Evolutionary conservation across 2,329 filamentous ascomycete species (phyloP).

Genomic region (Samsoniella hepiali): DNA sequence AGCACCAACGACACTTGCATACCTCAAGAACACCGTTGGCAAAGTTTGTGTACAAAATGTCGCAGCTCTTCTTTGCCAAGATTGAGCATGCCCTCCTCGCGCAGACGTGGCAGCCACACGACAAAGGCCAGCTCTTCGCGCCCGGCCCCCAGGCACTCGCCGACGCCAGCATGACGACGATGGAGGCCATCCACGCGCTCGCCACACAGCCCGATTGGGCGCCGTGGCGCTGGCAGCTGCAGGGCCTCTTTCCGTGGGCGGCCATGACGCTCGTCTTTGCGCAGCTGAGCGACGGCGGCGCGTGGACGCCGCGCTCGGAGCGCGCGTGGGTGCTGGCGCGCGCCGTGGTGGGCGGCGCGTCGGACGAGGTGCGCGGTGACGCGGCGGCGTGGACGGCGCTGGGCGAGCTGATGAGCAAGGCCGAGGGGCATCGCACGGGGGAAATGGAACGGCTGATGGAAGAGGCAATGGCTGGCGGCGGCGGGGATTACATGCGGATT

Average conservation of each 20-base stretch:
- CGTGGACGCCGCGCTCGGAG: constrained; percentile 26
- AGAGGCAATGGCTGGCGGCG: neutral
- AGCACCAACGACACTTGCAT: constrained; percentile 20
- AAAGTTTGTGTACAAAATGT: constrained; percentile 24
- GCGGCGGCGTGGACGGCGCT: constrained; percentile 23
- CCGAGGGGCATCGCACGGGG: neutral
- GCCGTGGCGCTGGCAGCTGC: constrained; percentile 31
- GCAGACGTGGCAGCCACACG: constrained; percentile 10
- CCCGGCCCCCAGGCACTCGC: constrained; percentile 11
- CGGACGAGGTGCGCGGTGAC: constrained; percentile 18
- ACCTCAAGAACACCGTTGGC: constrained; percentile 17
- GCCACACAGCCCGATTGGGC: constrained; percentile 24
- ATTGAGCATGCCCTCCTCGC: constrained; percentile 22
- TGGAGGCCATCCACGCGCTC: constrained; percentile 25
- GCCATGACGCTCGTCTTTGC: constrained; percentile 26
- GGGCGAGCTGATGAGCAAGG: neutral
- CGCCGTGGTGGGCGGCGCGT: constrained; percentile 12
- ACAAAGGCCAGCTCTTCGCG: constrained; percentile 11
- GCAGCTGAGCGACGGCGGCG: constrained; percentile 20
- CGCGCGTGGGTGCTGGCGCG: constrained; percentile 23
- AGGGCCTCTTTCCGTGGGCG: constrained; percentile 29
- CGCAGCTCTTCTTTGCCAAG: constrained; percentile 29
- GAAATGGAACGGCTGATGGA: neutral
- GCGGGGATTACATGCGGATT: neutral
- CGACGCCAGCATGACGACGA: constrained; percentile 20